Base-by-base conservation (phyloP, 305 asterid genomes). In the Caryopteris hybrid region DNA sequence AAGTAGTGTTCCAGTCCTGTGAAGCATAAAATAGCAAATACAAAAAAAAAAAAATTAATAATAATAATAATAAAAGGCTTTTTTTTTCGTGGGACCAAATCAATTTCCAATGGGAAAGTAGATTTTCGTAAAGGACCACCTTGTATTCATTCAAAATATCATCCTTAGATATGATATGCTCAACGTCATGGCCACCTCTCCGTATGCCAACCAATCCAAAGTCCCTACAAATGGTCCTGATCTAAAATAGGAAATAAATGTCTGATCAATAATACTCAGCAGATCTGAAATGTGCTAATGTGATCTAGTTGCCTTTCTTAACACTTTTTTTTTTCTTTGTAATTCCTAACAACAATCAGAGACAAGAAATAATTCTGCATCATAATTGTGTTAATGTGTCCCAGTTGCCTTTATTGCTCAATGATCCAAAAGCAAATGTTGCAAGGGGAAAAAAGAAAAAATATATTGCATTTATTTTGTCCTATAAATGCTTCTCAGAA, bases 151-250 rank as follows among this genome's bases (percentile, higher is more conserved):
- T 83, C 86, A 93, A 68, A 70, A 87, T 90, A 66, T 79, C 82
- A 70, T 90, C 88, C 38, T 73, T 75, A 8, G 84, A 76, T 66
- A 93, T 76, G 60, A 90, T 77, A 46, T 73, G 68, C 64, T 86
- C 90, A 18, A 90, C 84, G 79, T 93, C 92, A 52, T 81, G 92
- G 46, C 85, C 87, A 57, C 66, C 87, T 84, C 98, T 83, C 21
- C 89, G 84, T 8, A 93, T 77, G 68, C 98, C 90, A 51, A 88
- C 92, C 90, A 92, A 76, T 18, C 97, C 96, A 23, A 85, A 92
- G 76, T 92, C 98, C 65, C 80, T 79, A 64, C 96, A 88, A 47
- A 90, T 90, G 51, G 76, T 69, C 64, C 73, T 69, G 17, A 92
- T 96, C 98, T 92, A 66, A 3, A 56, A 42, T 76, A 73, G 2